These are phyloP conservation scores for Xylaria sp. DNA, from an alignment of 2,329 filamentous ascomycete species.

Conservation along the genomic window DNA sequence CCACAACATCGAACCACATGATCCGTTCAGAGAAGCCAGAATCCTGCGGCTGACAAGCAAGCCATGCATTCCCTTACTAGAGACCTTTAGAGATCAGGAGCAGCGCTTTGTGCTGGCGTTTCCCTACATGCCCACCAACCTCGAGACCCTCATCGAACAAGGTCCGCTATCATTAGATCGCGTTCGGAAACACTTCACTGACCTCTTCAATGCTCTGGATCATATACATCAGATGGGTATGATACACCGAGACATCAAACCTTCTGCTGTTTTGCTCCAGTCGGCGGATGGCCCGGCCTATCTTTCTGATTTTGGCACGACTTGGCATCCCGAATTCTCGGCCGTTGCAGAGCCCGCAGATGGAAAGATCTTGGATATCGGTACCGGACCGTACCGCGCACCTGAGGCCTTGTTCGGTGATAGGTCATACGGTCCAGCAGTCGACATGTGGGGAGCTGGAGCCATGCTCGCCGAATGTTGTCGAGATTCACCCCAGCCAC, in stretches of 20 bases:
- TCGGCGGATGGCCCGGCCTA: constrained; percentile 71
- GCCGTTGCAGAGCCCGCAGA: constrained; percentile 63
- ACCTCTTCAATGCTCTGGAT: constrained; percentile 71
- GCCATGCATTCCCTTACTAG: constrained; percentile 67
- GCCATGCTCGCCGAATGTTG: constrained; percentile 80
- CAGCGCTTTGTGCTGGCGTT: constrained; percentile 79
- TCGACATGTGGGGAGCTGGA: constrained; percentile 91
- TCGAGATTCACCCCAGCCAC: constrained; percentile 54
- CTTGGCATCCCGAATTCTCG: constrained; percentile 71
- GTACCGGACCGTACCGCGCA: constrained; percentile 86
- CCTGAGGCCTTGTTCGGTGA: constrained; percentile 91
- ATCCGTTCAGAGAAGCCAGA: constrained; percentile 76
- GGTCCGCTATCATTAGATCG: constrained; percentile 40
- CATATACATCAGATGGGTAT: constrained; percentile 76
- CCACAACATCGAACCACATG: constrained; percentile 76
- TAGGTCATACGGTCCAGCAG: constrained; percentile 66
- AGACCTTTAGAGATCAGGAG: constrained; percentile 72
- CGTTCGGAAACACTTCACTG: constrained; percentile 54
- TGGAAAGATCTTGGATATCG: constrained; percentile 86
- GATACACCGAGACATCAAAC: constrained; percentile 93
- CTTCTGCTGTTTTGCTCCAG: constrained; percentile 79
- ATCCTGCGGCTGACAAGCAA: constrained; percentile 66
- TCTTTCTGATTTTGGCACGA: constrained; percentile 89
- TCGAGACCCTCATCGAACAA: constrained; percentile 67
- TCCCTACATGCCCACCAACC: constrained; percentile 76